Percentiles rank a stretch among this genome's conserved stretches.
These are phyloP conservation scores for Tetraselmis striata DNA, from an alignment of 139 green algal genomes.

Conservation along the genomic window DNA sequence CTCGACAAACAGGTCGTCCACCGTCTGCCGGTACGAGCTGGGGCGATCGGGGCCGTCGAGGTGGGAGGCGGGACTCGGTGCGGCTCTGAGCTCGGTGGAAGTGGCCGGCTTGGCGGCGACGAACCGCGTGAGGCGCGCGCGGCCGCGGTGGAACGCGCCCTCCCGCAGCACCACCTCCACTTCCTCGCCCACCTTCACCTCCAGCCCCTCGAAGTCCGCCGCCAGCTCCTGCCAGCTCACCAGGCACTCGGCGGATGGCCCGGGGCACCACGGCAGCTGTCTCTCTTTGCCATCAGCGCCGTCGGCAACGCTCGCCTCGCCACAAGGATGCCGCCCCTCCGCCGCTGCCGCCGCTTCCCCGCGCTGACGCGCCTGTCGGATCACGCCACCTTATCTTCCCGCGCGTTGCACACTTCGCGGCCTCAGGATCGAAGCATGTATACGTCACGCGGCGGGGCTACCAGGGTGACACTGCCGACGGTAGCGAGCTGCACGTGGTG, in stretches of 20 bases:
- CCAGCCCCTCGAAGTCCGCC: not conserved
- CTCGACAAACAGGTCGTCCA: not conserved
- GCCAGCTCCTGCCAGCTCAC: not conserved
- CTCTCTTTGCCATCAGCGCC: not conserved
- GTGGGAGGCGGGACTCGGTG: not conserved
- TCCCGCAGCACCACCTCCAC: not conserved
- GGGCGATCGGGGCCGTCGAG: not conserved
- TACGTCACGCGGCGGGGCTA: too few relatives aligned
- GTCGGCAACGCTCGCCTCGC: not conserved
- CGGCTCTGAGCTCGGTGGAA: too few relatives aligned
- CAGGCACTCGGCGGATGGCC: not conserved
- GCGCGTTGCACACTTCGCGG: too few relatives aligned
- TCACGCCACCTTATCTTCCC: too few relatives aligned
- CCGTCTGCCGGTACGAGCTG: not conserved
- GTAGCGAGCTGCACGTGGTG: too few relatives aligned
- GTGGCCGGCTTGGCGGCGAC: not conserved
- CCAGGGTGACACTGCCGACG: too few relatives aligned
- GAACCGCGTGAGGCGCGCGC: not conserved
- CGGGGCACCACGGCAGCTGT: not conserved
- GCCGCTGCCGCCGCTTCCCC: too few relatives aligned
- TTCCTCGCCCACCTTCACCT: not conserved
- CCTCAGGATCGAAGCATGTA: too few relatives aligned
- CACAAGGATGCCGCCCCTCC: too few relatives aligned
- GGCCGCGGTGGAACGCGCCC: constrained; percentile 2
- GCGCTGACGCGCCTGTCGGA: too few relatives aligned